Percentiles rank a stretch among this genome's conserved stretches.
phyloP scores from a whole-genome alignment of 495 filamentous ascomycete genomes.

The Trichoderma reesei region DNA sequence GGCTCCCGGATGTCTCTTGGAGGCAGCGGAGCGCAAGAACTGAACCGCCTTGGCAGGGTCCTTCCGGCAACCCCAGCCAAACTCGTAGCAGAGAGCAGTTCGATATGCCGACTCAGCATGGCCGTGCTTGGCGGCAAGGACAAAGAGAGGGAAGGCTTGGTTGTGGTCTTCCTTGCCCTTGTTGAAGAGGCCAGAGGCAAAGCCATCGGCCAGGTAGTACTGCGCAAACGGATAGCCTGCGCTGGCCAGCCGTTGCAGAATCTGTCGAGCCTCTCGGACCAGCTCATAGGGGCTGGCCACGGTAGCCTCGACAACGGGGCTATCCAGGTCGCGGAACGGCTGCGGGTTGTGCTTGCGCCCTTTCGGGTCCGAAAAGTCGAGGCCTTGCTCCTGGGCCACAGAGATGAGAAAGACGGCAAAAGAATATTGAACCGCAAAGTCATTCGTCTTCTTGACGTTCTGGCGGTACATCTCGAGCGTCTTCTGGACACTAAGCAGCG shows the following conservation, averaged over 20 bases:
- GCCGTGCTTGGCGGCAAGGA: slow-evolving; percentile 91
- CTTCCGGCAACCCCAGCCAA: slow-evolving; percentile 88
- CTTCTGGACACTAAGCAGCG: slow-evolving; percentile 76
- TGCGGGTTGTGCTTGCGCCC: slow-evolving; percentile 34
- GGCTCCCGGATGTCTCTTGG: slow-evolving; percentile 89
- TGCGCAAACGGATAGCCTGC: slow-evolving; percentile 91
- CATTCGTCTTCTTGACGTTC: slow-evolving; percentile 93
- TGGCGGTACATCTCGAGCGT: slow-evolving; percentile 95
- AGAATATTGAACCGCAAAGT: slow-evolving; percentile 80
- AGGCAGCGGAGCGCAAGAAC: slow-evolving; percentile 81
- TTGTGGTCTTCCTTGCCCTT: slow-evolving; percentile 88
- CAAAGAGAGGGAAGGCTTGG: slow-evolving; percentile 80
- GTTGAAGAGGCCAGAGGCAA: slow-evolving; percentile 85
- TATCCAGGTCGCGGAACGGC: slow-evolving; percentile 26
- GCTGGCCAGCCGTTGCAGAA: slow-evolving; percentile 76
- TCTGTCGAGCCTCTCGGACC: slow-evolving; percentile 76
- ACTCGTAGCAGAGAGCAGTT: slow-evolving; percentile 91
- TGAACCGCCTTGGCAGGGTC: slow-evolving; percentile 85
- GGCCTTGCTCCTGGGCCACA: slow-evolving; percentile 59
- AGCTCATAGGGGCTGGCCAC: slow-evolving; percentile 52
- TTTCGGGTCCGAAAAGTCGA: slow-evolving; percentile 30
- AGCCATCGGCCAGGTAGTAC: slow-evolving; percentile 94
- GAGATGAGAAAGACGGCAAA: slow-evolving; percentile 92
- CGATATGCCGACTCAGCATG: slow-evolving; percentile 95
- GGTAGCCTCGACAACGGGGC: slow-evolving; percentile 34